A percentile compares a stretch with the other conserved stretches of the same genome.
Conservation (phyloP, 306 rosid species). For the Prunus dulcis region DNA sequence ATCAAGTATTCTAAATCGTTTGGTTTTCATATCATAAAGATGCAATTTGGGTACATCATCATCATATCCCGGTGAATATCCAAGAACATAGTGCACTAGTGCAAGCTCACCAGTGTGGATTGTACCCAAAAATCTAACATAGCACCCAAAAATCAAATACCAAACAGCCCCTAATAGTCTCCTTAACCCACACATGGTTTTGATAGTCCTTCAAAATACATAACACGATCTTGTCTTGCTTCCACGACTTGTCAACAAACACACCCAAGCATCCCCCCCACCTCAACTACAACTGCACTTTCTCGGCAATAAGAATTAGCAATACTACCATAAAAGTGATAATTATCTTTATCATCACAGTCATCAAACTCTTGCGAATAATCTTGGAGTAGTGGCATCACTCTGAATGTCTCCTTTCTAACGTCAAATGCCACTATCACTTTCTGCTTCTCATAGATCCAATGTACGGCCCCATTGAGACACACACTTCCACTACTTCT, state of each 20-base stretch:
- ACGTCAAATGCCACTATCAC: neutral
- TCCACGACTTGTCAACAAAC: neutral
- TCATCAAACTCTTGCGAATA: neutral
- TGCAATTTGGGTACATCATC: too few species aligned
- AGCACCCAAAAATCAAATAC: neutral
- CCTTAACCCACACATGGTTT: neutral
- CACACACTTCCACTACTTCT: too few species aligned
- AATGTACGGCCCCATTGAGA: neutral
- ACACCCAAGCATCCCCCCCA: neutral
- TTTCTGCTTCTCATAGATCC: neutral
- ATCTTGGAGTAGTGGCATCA: neutral
- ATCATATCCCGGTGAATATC: neutral
- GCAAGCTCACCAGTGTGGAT: neutral
- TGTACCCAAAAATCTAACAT: neutral
- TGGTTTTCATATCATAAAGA: too few species aligned
- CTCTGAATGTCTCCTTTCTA: neutral
- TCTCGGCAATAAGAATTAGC: too few species aligned
- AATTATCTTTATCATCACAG: too few species aligned
- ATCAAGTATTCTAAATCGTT: too few species aligned
- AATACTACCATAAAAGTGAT: too few species aligned
- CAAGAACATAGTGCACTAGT: neutral
- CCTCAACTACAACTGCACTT: neutral
- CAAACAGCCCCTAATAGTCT: neutral
- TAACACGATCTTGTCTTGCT: too few species aligned
- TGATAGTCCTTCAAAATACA: neutral